Percentiles rank a stretch among this genome's conserved stretches.
Conservation (phyloP, 1,139 yeast species). For the Trichomonascaceae sp. region DNA sequence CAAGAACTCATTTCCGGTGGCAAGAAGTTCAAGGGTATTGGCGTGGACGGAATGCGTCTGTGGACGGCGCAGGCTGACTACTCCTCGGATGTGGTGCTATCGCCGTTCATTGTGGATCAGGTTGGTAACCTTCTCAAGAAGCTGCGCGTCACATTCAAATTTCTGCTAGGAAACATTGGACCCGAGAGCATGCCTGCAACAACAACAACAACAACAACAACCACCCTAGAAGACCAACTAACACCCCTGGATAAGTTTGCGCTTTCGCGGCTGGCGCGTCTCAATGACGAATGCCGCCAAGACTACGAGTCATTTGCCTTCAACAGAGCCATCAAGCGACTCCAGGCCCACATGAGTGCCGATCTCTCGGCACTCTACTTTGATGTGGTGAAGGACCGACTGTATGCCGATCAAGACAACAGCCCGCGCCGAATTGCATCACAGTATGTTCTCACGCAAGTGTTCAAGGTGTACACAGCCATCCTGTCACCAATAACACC, state of each 20-base stretch:
- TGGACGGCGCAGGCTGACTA: constrained; percentile 89
- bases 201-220: background rate
- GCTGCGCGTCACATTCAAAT: constrained; percentile 68
- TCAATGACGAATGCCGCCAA: constrained; percentile 32
- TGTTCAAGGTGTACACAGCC: constrained; percentile 49
- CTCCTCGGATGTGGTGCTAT: constrained; percentile 64
- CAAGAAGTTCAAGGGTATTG: constrained; percentile 50
- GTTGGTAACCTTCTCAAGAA: constrained; percentile 75
- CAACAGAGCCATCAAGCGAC: constrained; percentile 46
- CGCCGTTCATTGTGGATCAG: constrained; percentile 57
- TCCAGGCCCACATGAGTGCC: constrained; percentile 62
- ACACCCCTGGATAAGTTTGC: constrained; percentile 52
- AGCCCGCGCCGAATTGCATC: constrained; percentile 48
- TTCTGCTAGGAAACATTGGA: constrained; percentile 62
- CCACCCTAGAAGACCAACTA: constrained; percentile 23
- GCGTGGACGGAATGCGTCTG: constrained; percentile 81
- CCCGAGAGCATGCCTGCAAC: too few relatives aligned
- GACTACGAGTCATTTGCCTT: constrained; percentile 50
- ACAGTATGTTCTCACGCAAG: constrained; percentile 56
- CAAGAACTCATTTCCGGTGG: constrained; percentile 43
- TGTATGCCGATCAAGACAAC: constrained; percentile 51
- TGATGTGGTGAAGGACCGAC: constrained; percentile 71
- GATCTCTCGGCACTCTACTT: constrained; percentile 75
- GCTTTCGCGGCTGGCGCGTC: constrained; percentile 38
- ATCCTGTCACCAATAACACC: constrained; percentile 77